These are phyloP conservation scores for Pythium rishiriense DNA, from an alignment of 352 stramenopile genomes.

Conservation along the genomic window DNA sequence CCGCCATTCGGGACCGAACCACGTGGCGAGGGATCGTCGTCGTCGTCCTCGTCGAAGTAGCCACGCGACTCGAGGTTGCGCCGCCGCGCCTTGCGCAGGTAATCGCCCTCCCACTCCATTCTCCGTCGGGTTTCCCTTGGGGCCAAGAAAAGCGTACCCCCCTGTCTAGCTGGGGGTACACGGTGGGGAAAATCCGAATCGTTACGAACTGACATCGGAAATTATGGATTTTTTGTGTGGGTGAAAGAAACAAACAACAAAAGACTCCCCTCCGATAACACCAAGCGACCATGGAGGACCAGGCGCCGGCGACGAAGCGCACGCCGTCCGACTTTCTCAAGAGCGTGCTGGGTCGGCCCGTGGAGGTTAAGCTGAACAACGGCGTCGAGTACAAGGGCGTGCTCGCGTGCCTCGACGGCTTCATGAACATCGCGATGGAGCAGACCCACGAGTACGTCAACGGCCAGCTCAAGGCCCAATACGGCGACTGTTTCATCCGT, in stretches of 20 bases:
- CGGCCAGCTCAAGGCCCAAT: constrained; percentile 98
- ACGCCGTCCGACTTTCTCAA: constrained; percentile 92
- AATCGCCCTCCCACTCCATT: constrained; percentile 36
- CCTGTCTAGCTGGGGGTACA: not conserved
- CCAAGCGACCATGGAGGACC: constrained; percentile 35
- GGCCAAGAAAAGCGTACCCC: not conserved
- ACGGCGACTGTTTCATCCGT: constrained; percentile 99
- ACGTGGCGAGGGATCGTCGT: constrained; percentile 28
- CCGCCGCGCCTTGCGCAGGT: constrained; percentile 56
- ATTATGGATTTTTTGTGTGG: constrained; percentile 9
- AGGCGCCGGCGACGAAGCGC: constrained; percentile 61
- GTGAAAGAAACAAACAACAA: not conserved
- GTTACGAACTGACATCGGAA: not conserved
- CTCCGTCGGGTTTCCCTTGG: not conserved
- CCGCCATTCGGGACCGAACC: constrained; percentile 6
- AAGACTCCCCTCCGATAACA: constrained; percentile 4
- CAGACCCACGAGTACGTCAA: constrained; percentile 99
- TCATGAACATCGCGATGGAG: constrained; percentile 99
- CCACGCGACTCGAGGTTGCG: constrained; percentile 41
- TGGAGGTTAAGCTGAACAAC: constrained; percentile 99
- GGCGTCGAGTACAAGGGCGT: constrained; percentile 98
- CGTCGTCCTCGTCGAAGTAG: constrained; percentile 76
- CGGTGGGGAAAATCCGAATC: not conserved
- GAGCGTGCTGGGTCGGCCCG: constrained; percentile 92
- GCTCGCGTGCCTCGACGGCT: constrained; percentile 98